A percentile compares a stretch with the other conserved stretches of the same genome.
phyloP scores from a whole-genome alignment of 2,329 filamentous ascomycete genomes.

The Fusarium albosuccineum region DNA sequence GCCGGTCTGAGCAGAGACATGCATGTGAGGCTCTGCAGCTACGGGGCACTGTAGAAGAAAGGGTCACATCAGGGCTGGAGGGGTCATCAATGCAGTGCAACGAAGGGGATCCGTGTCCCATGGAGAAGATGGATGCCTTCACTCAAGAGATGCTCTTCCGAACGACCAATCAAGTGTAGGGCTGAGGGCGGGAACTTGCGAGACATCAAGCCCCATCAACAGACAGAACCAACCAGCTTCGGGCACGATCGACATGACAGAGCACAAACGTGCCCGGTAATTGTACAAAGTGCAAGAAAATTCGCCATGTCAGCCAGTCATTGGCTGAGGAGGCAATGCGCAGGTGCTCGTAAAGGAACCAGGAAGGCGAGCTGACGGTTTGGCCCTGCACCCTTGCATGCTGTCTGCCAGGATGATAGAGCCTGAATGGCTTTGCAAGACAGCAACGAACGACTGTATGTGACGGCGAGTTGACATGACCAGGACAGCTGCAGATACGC shows the following conservation, averaged over 20 bases:
- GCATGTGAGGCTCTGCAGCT: conserved; percentile 46
- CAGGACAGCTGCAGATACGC: conserved; percentile 22
- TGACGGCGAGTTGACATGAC: conserved; percentile 30
- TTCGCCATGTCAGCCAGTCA: conserved; percentile 2
- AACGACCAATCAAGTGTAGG: conserved; percentile 31
- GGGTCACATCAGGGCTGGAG: conserved; percentile 28
- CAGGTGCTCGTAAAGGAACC: conserved; percentile 2
- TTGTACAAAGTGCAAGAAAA: conserved; percentile 7
- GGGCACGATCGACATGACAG: conserved; percentile 28
- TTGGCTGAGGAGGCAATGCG: conserved; percentile 2
- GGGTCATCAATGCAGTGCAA: conserved; percentile 40
- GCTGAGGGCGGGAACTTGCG: conserved; percentile 33
- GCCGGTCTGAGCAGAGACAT: conserved; percentile 30
- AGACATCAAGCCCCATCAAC: conserved; percentile 20
- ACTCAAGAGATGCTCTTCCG: conserved; percentile 3
- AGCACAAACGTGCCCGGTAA: conserved; percentile 23
- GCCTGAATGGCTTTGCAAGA: background rate
- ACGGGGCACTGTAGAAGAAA: conserved; percentile 32
- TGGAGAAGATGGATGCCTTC: conserved; percentile 29
- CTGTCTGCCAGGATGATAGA: conserved; percentile 1
- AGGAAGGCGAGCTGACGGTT: conserved; percentile 13
- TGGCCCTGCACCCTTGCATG: conserved; percentile 14
- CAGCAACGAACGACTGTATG: conserved; percentile 1
- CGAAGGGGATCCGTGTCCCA: conserved; percentile 17
- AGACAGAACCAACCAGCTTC: conserved; percentile 30